Evolutionary conservation across 1,139 yeast genomes (phyloP), one percentile per base, ranked within the genome.

Genomic region (Hansenula sp.): DNA sequence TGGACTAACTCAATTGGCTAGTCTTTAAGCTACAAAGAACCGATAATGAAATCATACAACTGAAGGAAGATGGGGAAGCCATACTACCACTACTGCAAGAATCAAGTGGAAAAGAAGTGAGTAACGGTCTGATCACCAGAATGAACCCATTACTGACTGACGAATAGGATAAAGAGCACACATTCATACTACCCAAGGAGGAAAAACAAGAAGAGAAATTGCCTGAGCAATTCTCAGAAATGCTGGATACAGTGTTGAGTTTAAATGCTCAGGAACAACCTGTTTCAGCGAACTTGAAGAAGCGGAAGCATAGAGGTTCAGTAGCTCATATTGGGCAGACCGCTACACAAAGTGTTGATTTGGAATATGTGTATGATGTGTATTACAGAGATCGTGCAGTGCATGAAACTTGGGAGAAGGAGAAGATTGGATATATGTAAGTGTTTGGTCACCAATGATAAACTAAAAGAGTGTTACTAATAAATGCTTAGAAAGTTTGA

Each of bases 331-430:
- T 12, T 14, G 22, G 7, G 13, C 19, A 5, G 3, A 10, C 19
- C 9, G 16, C 29, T 14, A 8, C 22, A 7, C 31, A 32, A 38
- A 32, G 47, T 20, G 24, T 46, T 12, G 69, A 70, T n/a, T 69
- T 75, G 16, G 95, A 85, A 29, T 90, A 86, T 51, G 97, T 90
- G 17, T 92, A 88, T 56, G 98, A 90, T 63, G 89, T 90, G 17
- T 90, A 90, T 71, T 68, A 76, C 64, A 61, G 87, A 48, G 78
- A 79, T 47, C 65, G 66, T 43, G 69, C 74, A 1, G 67, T 67
- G 37, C 68, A 73, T 42, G 67, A 76, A 61, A 62, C 73, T 62
- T 60, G 74, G 75, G 57, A 66, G 38, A 59, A 60, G 34, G 62
- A 74, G 16, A 76, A 75, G 38, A 74, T 83, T 33, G 94, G 92